Conservation (phyloP, 2,329 filamentous ascomycete genomes). For the Cytospora leucostoma region DNA sequence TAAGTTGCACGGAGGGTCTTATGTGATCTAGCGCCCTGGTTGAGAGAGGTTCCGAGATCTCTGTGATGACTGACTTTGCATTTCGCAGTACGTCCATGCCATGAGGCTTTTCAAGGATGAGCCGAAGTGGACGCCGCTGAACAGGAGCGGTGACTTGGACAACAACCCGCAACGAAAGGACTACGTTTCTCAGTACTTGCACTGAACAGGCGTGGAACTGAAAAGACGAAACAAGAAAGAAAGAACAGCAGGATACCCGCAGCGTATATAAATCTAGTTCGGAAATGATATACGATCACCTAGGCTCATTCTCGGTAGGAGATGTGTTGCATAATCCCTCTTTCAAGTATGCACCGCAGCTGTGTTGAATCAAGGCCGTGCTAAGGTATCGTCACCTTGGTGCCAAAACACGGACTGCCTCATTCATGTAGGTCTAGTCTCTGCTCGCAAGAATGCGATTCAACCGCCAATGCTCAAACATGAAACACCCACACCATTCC, state of each 20-base stretch:
- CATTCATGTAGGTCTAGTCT: conserved; percentile 14
- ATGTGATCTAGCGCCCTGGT: not conserved
- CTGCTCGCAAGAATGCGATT: not conserved
- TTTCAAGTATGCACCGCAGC: not conserved
- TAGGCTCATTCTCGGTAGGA: not conserved
- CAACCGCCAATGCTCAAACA: not conserved
- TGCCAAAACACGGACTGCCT: not conserved
- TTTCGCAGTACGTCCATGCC: conserved; percentile 80
- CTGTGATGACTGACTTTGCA: conserved; percentile 11
- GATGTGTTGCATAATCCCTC: not conserved
- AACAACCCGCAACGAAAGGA: conserved; percentile 74
- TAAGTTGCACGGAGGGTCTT: conserved; percentile 50
- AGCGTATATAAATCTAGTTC: not conserved
- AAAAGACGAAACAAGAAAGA: not conserved
- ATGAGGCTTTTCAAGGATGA: conserved; percentile 98
- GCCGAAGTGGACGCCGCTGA: conserved; percentile 95
- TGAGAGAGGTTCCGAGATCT: not conserved
- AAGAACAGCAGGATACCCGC: not conserved
- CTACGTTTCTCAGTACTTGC: conserved; percentile 63
- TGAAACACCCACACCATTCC: not conserved
- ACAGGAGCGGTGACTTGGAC: conserved; percentile 77
- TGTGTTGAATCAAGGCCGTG: not conserved
- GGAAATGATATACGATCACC: not conserved
- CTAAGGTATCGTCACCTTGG: not conserved
- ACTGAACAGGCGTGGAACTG: conserved; percentile 12